These are phyloP conservation scores for Phycomyces nitens DNA, from an alignment of 192 early-diverging fungal species.

Conservation along the genomic window DNA sequence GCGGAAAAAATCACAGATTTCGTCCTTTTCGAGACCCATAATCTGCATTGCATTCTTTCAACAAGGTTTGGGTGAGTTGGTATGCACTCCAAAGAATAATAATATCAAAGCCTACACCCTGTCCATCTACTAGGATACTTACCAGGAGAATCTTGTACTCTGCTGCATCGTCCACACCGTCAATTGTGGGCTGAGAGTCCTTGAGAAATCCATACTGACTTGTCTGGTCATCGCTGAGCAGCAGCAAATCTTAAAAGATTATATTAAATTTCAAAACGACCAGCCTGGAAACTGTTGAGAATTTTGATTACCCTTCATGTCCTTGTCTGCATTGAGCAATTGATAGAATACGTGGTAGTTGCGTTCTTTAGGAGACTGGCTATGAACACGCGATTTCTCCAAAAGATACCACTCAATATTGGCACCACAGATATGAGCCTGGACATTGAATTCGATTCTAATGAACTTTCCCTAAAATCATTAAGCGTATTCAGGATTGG, in stretches of 20 bases:
- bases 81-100: too few relatives aligned
- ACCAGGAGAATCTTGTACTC: constrained; percentile 80
- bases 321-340: constrained; percentile 80
- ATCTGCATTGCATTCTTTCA: constrained; percentile 72
- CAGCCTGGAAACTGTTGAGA: too few relatives aligned
- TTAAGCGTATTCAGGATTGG: neutral
- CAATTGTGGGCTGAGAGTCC: constrained; percentile 82
- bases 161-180: constrained; percentile 86
- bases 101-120: too few relatives aligned
- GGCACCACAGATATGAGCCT: constrained; percentile 85
- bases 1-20: constrained; percentile 80
- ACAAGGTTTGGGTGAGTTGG: too few relatives aligned
- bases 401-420: constrained; percentile 97
- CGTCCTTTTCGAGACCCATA: constrained; percentile 75
- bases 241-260: neutral
- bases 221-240: neutral
- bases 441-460: constrained; percentile 89
- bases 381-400: constrained; percentile 95
- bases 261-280: too few relatives aligned
- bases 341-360: constrained; percentile 99
- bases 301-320: constrained; percentile 74
- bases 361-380: constrained; percentile 85
- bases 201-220: constrained; percentile 60
- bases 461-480: constrained; percentile 87
- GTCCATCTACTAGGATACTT: too few relatives aligned